Percentiles rank a stretch among this genome's conserved stretches.
Conservation (phyloP, 306 rosid genomes). For the Cicer cuneatum region DNA sequence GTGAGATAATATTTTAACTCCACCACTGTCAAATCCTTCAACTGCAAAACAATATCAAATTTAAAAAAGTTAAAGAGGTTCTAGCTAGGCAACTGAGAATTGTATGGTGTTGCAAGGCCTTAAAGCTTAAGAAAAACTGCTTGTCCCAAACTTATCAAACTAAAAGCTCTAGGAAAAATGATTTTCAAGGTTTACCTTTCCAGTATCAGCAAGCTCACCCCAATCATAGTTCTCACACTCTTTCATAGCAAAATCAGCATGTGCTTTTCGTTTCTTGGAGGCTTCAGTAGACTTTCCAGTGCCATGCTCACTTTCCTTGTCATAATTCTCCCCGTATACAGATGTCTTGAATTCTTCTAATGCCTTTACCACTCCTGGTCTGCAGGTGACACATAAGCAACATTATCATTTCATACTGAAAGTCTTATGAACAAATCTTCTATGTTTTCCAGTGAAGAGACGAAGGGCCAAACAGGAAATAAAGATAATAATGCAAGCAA, state of each 20-base stretch:
- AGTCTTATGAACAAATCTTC: conserved; percentile 5
- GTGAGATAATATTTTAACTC: conserved; percentile 77
- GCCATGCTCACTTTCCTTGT: conserved; percentile 55
- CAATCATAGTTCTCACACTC: conserved; percentile 74
- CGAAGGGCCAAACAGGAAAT: conserved; percentile 26
- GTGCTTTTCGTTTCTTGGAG: conserved; percentile 73
- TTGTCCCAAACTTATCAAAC: conserved; percentile 33
- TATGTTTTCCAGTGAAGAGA: conserved; percentile 21
- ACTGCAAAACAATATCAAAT: conserved; percentile 61
- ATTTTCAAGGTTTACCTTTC: conserved; percentile 67
- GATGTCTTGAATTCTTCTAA: conserved; percentile 82
- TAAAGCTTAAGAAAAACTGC: conserved; percentile 24
- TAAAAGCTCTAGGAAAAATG: conserved; percentile 30
- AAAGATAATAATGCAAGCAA: background rate
- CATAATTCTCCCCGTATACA: conserved; percentile 81
- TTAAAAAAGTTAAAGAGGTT: background rate
- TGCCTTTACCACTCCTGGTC: conserved; percentile 74
- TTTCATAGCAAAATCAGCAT: conserved; percentile 62
- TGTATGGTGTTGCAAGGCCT: conserved; percentile 16
- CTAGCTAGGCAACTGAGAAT: conserved; percentile 14
- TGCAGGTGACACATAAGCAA: conserved; percentile 52
- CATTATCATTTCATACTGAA: conserved; percentile 32
- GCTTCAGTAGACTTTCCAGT: conserved; percentile 61
- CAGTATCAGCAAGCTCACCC: conserved; percentile 81
- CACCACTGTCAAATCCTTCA: conserved; percentile 80